Base-by-base conservation (phyloP, 1,284 basidiomycete genomes). In the Irpex sp. region DNA sequence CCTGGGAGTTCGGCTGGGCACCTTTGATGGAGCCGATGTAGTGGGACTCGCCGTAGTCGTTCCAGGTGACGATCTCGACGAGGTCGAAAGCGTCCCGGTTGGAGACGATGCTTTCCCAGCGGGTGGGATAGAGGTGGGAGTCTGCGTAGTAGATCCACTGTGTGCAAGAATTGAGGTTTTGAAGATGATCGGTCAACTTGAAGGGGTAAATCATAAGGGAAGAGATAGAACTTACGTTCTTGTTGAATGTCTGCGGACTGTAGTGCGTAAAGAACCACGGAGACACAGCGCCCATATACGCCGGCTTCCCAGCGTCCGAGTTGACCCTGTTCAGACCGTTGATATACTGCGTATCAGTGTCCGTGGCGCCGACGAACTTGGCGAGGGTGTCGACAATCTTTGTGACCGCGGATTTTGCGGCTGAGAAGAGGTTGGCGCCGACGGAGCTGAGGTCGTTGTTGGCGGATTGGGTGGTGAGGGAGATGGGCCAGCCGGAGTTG, bases 221-320 rank as follows among this genome's bases (percentile, higher is more conserved):
- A 21, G 9, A 37, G 58, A 2, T 37, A 33, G 8, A 8, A 73
- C 83, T 68, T 65, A 92, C 92, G 74, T 94, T 94, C 78, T 95
- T 94, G 79, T 94, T 87, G 75, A 85, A 93, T 0, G 82, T 79
- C 50, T 88, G 72, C 3, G 79, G 75, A 35, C 83, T 77, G 68
- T 88, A 91, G 68, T 91, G 89, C 6, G 92, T 93, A 79, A 89
- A 94, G 80, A 94, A 94, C 79, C 79, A 81, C 0, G 79, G 77
- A 19, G 77, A 77, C 6, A 76, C 79, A 11, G 78, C 76, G 64
- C 69, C 65, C 64, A 74, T 68, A 68, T 72, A 72, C 4, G 68
- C 68, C 61, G 62, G 61, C 3, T 53, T 36, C 8, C 62, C 66
- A 58, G 68, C 64, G 62, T 65, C 51, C 9, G 67, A 65, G 19